Percentiles rank a stretch among this genome's conserved stretches.
Conservation (phyloP, 768 basidiomycete genomes). For the Lentinula sp. region DNA sequence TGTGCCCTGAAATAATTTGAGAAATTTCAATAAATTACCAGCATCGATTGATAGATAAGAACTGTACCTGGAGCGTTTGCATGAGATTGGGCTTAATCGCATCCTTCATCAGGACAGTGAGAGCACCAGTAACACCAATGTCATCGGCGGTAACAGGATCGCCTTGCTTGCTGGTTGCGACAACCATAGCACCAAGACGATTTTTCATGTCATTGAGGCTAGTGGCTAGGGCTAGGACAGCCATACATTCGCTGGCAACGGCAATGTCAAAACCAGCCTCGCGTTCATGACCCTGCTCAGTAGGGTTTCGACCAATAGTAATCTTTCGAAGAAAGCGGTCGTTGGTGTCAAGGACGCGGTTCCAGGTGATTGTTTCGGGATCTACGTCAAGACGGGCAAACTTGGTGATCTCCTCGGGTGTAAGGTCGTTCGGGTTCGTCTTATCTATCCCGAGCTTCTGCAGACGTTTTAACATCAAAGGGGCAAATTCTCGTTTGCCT, state of each 20-base stretch:
- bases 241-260: slow-evolving; percentile 98
- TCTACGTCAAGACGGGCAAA: slow-evolving; percentile 94
- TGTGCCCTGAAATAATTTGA: slow-evolving; percentile 56
- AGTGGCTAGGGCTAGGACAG: slow-evolving; percentile 88
- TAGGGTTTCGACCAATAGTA: slow-evolving; percentile 83
- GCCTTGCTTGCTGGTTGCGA: slow-evolving; percentile 87
- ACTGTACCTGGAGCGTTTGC: slow-evolving; percentile 82
- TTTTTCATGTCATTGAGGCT: slow-evolving; percentile 88
- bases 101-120: slow-evolving; percentile 97
- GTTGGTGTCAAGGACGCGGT: slow-evolving; percentile 94
- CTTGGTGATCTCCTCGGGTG: slow-evolving; percentile 82
- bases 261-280: slow-evolving; percentile 94
- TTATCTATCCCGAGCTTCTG: slow-evolving; percentile 94
- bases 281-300: slow-evolving; percentile 86
- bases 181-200: slow-evolving; percentile 93
- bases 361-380: slow-evolving; percentile 90
- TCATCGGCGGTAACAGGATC: slow-evolving; percentile 95
- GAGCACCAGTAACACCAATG: slow-evolving; percentile 89
- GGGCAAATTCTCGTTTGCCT: slow-evolving; percentile 90
- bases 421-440: slow-evolving; percentile 86
- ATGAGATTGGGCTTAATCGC: slow-evolving; percentile 99
- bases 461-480: slow-evolving; percentile 93
- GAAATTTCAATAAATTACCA: not conserved
- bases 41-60: not conserved
- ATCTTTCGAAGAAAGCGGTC: slow-evolving; percentile 95